Conservation (phyloP, 2,329 filamentous ascomycete species). For the Aspergillus ibericus region DNA sequence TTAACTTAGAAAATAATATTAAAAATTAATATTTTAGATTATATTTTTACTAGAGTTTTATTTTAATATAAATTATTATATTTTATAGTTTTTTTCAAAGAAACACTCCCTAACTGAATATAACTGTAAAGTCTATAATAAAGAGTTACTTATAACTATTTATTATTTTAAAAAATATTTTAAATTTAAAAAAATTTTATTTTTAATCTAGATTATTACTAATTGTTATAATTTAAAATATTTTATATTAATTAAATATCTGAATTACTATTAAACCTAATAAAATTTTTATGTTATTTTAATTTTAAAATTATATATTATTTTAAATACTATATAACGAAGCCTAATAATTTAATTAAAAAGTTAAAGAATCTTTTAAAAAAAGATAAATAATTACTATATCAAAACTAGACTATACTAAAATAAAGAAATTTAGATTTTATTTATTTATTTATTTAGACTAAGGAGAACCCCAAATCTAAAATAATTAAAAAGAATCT, state of each 20-base stretch:
- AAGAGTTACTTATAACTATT: no score
- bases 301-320: conserved; percentile 1
- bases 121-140: no score
- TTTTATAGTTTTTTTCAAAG: neutral
- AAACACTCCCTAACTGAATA: no score
- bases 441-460: no score
- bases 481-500: no score
- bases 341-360: neutral
- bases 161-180: neutral
- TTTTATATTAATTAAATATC: neutral
- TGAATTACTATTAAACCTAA: neutral
- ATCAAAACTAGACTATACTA: no score
- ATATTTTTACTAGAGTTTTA: neutral
- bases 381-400: no score
- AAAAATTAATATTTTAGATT: neutral
- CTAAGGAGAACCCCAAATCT: no score
- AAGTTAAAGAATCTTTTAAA: no score
- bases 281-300: neutral
- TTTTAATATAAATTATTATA: neutral
- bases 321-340: no score
- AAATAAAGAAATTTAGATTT: no score
- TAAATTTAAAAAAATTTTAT: neutral
- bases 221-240: neutral
- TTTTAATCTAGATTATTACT: neutral
- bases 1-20: neutral